Conservation (phyloP, 768 basidiomycete species). For the Termitomyces eurrhizus region DNA sequence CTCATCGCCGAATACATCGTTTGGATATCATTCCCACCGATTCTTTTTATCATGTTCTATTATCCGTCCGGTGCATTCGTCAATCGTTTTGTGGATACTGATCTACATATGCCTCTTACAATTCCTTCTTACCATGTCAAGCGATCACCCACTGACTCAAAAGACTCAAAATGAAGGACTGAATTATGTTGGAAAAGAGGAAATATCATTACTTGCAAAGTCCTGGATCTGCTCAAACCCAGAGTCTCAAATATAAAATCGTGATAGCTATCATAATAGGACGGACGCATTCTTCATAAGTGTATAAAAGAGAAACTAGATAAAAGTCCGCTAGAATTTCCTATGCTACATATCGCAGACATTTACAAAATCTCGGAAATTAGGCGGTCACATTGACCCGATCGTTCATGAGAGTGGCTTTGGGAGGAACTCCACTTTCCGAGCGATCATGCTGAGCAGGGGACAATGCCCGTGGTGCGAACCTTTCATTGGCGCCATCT, state of each 20-base stretch:
- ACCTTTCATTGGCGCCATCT: conserved; percentile 21
- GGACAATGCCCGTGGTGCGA: conserved; percentile 7
- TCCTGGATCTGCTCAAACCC: neutral
- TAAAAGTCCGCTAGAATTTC: neutral
- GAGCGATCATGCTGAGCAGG: neutral
- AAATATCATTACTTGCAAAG: neutral
- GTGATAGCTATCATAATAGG: neutral
- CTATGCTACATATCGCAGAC: neutral
- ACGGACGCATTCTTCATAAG: neutral
- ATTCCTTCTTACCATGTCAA: no score
- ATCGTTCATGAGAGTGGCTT: neutral
- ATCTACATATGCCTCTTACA: neutral
- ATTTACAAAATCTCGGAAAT: neutral
- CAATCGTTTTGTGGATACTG: neutral
- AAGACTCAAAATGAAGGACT: neutral
- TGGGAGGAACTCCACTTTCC: neutral
- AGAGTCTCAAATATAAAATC: neutral
- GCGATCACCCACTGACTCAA: neutral
- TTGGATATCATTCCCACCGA: neutral
- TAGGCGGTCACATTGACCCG: neutral
- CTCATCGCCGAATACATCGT: neutral
- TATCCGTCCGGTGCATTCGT: neutral
- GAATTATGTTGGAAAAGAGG: neutral
- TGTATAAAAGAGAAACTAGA: neutral
- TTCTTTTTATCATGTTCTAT: neutral